Evolutionary conservation across 176 grass and related monocot genomes (phyloP).

Genomic region (Rhipidocladum racemiflorum): DNA sequence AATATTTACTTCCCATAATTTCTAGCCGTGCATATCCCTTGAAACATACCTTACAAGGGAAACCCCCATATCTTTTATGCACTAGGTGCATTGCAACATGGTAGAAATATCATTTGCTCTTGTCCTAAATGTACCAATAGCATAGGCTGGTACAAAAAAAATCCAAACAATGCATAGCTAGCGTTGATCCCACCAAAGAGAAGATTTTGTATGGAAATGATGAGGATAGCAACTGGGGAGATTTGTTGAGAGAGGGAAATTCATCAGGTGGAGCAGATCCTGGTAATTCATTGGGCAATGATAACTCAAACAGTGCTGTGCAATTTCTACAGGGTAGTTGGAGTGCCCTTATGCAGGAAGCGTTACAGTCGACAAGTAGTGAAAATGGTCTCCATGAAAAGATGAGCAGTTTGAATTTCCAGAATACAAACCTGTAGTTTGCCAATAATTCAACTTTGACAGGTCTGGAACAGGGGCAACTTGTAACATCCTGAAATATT

Average conservation of each 20-base stretch:
- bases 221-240: constrained; percentile 72
- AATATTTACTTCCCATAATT: too few species aligned
- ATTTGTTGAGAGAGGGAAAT: constrained; percentile 66
- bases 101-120: too few species aligned
- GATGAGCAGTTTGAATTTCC: constrained; percentile 70
- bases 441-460: constrained; percentile 31
- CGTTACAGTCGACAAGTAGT: constrained; percentile 73
- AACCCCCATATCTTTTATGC: too few species aligned
- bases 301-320: constrained; percentile 52
- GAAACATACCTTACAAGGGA: too few species aligned
- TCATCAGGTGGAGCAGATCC: neutral
- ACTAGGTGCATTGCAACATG: too few species aligned
- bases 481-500: too few species aligned
- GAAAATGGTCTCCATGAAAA: constrained; percentile 73
- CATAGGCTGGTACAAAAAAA: too few species aligned
- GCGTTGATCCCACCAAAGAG: constrained; percentile 81
- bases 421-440: constrained; percentile 53
- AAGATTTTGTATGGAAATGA: constrained; percentile 88
- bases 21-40: too few species aligned
- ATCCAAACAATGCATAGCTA: too few species aligned
- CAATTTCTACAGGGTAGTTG: constrained; percentile 82
- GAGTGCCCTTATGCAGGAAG: constrained; percentile 99
- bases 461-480: constrained; percentile 35
- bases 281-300: constrained; percentile 52
- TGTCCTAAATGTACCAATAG: too few species aligned